Conservation (phyloP, 2,329 filamentous ascomycete genomes). For the Hymenoscyphus scutula region DNA sequence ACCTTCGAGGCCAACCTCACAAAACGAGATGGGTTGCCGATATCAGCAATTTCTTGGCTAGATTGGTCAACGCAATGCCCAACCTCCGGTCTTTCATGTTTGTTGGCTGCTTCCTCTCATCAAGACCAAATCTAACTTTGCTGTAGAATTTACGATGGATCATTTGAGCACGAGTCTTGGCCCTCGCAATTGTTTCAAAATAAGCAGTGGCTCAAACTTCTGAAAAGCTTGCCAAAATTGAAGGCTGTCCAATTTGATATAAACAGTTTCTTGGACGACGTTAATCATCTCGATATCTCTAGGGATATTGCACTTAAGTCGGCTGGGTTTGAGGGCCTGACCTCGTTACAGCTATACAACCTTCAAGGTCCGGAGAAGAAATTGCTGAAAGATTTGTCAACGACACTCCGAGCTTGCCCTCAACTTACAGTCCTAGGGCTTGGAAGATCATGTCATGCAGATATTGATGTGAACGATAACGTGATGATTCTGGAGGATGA, state of each 20-base stretch:
- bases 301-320: constrained; percentile 2
- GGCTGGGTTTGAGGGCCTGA: constrained; percentile 15
- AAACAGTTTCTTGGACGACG: background rate
- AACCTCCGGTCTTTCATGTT: constrained; percentile 18
- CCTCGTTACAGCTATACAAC: constrained; percentile 16
- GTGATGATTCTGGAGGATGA: constrained; percentile 5
- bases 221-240: constrained; percentile 10
- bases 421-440: constrained; percentile 15
- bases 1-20: background rate
- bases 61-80: constrained; percentile 15
- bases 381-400: constrained; percentile 7
- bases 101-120: background rate
- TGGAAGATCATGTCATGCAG: background rate
- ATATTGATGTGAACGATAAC: background rate
- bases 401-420: constrained; percentile 3
- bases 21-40: constrained; percentile 7
- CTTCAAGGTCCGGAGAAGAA: constrained; percentile 4
- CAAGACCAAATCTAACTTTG: background rate
- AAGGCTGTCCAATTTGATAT: constrained; percentile 4
- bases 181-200: constrained; percentile 14
- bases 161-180: constrained; percentile 6
- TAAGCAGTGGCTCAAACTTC: constrained; percentile 1
- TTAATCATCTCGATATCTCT: background rate
- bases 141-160: background rate
- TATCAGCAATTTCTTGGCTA: constrained; percentile 10